Evolutionary conservation across 2,329 filamentous ascomycete species (phyloP).

Genomic region (Phialophora expanda): DNA sequence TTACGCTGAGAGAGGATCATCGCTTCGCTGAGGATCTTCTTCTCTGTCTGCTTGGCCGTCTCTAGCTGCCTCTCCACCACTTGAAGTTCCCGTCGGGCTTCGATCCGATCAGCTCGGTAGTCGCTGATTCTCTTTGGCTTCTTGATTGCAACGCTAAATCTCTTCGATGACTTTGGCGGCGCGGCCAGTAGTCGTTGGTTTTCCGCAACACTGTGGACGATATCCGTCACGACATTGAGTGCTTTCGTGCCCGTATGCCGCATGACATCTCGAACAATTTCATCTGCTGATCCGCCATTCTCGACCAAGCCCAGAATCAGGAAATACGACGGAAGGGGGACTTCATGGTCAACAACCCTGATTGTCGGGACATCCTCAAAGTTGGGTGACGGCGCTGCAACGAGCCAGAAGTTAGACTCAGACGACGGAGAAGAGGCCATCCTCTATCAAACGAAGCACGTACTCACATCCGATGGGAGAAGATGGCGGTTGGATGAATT

Average conservation of each 20-base stretch:
- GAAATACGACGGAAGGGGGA: constrained; percentile 34
- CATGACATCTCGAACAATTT: constrained; percentile 22
- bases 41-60: constrained; percentile 27
- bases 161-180: constrained; percentile 14
- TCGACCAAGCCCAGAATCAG: constrained; percentile 23
- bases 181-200: constrained; percentile 28
- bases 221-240: constrained; percentile 18
- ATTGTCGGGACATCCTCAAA: constrained; percentile 33
- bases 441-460: neutral
- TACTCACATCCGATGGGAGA: constrained; percentile 10
- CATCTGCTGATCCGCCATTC: constrained; percentile 22
- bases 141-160: constrained; percentile 24
- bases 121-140: constrained; percentile 21
- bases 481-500: neutral
- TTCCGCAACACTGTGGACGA: constrained; percentile 26
- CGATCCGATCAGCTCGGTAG: constrained; percentile 21
- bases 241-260: constrained; percentile 23
- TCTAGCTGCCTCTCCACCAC: constrained; percentile 17
- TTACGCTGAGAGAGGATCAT: constrained; percentile 22
- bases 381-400: constrained; percentile 29
- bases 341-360: constrained; percentile 25
- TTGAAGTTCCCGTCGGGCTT: constrained; percentile 21
- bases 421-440: constrained; percentile 14
- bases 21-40: constrained; percentile 26
- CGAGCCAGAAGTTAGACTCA: constrained; percentile 23